A percentile compares a stretch with the other conserved stretches of the same genome.
Conservation (phyloP, 2,329 filamentous ascomycete species). For the Fusarium xyrophilum region DNA sequence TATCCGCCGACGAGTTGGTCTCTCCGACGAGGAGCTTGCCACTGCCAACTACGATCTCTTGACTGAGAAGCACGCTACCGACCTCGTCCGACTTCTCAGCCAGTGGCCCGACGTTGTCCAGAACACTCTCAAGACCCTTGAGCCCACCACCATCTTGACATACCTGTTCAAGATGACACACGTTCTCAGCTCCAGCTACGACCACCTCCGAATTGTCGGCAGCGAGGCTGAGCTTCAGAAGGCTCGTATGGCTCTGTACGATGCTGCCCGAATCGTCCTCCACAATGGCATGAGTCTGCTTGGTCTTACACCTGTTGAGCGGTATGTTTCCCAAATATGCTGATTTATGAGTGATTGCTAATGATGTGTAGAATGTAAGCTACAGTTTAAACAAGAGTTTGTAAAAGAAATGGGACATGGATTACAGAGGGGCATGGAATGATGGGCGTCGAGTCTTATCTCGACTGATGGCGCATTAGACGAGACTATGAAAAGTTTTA, state of each 20-base stretch:
- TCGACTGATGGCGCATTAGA: slow-evolving; percentile 30
- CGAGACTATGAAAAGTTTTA: slow-evolving; percentile 40
- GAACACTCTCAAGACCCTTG: slow-evolving; percentile 84
- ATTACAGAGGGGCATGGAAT: slow-evolving; percentile 3
- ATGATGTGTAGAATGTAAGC: slow-evolving; percentile 38
- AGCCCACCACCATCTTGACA: slow-evolving; percentile 65
- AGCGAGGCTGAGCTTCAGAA: slow-evolving; percentile 74
- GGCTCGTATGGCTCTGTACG: slow-evolving; percentile 76
- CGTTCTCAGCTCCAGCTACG: slow-evolving; percentile 79
- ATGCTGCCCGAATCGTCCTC: slow-evolving; percentile 75
- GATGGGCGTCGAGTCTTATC: slow-evolving; percentile 15
- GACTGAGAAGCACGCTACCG: slow-evolving; percentile 73
- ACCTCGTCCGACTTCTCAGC: slow-evolving; percentile 76
- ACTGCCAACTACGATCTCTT: slow-evolving; percentile 72
- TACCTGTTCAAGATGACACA: slow-evolving; percentile 89
- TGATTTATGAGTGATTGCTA: background rate
- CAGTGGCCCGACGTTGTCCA: slow-evolving; percentile 86
- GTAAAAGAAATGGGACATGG: slow-evolving; percentile 1
- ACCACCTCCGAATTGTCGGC: slow-evolving; percentile 81
- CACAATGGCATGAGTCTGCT: slow-evolving; percentile 84
- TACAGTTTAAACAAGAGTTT: background rate
- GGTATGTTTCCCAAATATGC: slow-evolving; percentile 36
- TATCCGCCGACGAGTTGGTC: slow-evolving; percentile 63
- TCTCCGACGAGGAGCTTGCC: slow-evolving; percentile 64
- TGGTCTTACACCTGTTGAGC: slow-evolving; percentile 77